Percentiles rank a stretch among this genome's conserved stretches.
phyloP scores from a whole-genome alignment of 2,329 filamentous ascomycete species.

The Claviceps capensis region DNA sequence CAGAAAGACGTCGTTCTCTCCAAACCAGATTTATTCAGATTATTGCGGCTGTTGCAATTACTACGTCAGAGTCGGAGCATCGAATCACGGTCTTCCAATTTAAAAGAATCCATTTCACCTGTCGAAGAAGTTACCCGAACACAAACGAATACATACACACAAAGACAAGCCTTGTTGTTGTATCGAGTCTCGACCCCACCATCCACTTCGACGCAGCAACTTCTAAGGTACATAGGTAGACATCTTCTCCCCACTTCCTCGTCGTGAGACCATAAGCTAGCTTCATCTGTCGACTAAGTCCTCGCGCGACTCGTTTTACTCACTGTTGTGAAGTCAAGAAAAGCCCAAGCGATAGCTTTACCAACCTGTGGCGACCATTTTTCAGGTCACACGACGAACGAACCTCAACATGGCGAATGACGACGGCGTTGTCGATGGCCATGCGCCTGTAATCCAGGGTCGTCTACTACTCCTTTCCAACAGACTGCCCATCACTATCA shows the following conservation, averaged over 20 bases:
- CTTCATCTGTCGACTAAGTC: not conserved
- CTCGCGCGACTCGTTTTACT: not conserved
- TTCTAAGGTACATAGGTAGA: not conserved
- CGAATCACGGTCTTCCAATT: not conserved
- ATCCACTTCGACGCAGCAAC: not conserved
- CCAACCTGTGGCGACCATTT: too few species aligned
- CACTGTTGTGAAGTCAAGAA: not conserved
- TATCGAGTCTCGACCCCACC: not conserved
- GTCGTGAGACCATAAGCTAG: not conserved
- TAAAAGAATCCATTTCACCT: not conserved
- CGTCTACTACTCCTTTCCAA: constrained; percentile 81
- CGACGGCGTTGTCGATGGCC: constrained; percentile 16
- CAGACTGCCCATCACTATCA: constrained; percentile 91
- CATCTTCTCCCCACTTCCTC: constrained; percentile 1
- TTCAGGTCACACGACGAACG: too few species aligned
- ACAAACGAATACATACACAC: too few species aligned
- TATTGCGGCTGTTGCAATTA: too few species aligned
- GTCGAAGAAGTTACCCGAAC: not conserved
- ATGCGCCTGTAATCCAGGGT: constrained; percentile 23
- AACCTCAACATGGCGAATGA: constrained; percentile 1
- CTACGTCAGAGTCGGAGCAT: not conserved
- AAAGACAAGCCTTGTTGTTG: not conserved
- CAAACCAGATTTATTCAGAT: not conserved
- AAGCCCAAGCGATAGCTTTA: not conserved
- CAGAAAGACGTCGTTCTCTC: constrained; percentile 1